Evolutionary conservation across 495 filamentous ascomycete genomes (phyloP).

Genomic region (Podospora didyma): DNA sequence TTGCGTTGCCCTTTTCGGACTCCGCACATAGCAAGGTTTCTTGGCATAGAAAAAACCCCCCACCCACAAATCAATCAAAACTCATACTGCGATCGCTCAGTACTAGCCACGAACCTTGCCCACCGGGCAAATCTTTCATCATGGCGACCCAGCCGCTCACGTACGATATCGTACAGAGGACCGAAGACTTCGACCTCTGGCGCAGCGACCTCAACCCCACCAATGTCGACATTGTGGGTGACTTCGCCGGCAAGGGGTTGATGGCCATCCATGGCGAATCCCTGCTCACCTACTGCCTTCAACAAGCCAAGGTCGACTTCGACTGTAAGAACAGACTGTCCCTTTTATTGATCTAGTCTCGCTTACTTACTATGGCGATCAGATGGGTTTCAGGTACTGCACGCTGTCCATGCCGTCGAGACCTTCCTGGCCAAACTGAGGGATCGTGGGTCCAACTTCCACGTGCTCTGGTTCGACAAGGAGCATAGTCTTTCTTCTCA

Average conservation of each 20-base stretch:
- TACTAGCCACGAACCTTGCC: no score
- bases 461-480: conserved; percentile 63
- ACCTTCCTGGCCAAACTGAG: conserved; percentile 54
- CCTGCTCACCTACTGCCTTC: conserved; percentile 58
- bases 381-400: conserved; percentile 65
- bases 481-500: conserved; percentile 43
- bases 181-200: conserved; percentile 11
- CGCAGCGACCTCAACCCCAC: conserved; percentile 16
- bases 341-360: neutral
- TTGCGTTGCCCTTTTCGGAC: no score
- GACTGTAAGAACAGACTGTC: conserved; percentile 27
- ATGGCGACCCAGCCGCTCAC: neutral
- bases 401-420: conserved; percentile 66
- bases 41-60: no score
- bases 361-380: neutral
- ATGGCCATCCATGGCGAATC: conserved; percentile 75
- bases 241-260: conserved; percentile 68
- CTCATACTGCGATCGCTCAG: no score
- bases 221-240: conserved; percentile 60
- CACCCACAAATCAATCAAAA: no score
- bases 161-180: neutral
- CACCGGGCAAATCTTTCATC: no score
- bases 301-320: conserved; percentile 58
- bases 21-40: no score
- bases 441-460: conserved; percentile 61